Conservation (phyloP, 2,329 filamentous ascomycete genomes). For the Talaromyces sp. region DNA sequence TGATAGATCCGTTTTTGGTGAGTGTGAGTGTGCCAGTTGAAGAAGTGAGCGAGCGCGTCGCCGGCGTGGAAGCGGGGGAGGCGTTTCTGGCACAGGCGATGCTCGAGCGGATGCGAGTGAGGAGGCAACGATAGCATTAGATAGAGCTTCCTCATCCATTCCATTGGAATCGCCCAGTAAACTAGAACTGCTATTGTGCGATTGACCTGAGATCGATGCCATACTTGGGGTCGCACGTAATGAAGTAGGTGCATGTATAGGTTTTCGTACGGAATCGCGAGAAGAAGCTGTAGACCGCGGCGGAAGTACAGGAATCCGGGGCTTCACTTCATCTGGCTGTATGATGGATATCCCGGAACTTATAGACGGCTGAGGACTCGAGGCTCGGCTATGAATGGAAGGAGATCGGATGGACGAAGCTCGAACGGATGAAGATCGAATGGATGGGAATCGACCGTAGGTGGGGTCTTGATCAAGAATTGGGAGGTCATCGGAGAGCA, state of each 20-base stretch:
- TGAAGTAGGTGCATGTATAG: slow-evolving; percentile 12
- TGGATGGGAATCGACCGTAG: slow-evolving; percentile 11
- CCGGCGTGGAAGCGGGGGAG: slow-evolving; percentile 43
- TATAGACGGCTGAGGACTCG: slow-evolving; percentile 19
- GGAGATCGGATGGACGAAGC: slow-evolving; percentile 8
- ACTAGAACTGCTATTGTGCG: slow-evolving; percentile 31
- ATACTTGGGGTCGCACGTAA: slow-evolving; percentile 29
- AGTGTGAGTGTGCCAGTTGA: slow-evolving; percentile 34
- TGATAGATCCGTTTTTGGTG: slow-evolving; percentile 31
- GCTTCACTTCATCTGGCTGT: slow-evolving; percentile 23
- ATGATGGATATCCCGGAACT: slow-evolving; percentile 14
- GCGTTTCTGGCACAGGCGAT: slow-evolving; percentile 39
- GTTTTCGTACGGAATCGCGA: slow-evolving; percentile 13
- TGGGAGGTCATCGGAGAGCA: slow-evolving; percentile 16
- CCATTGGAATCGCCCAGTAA: slow-evolving; percentile 25
- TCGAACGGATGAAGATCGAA: no score
- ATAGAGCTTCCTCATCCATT: slow-evolving; percentile 43
- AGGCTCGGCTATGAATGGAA: slow-evolving; percentile 6
- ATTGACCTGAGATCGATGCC: slow-evolving; percentile 28
- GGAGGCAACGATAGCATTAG: slow-evolving; percentile 52
- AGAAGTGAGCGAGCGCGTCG: slow-evolving; percentile 42
- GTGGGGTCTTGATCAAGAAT: slow-evolving; percentile 9
- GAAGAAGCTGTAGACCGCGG: slow-evolving; percentile 22
- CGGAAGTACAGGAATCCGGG: slow-evolving; percentile 34
- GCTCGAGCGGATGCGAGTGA: slow-evolving; percentile 49